Conservation (phyloP, 257 asterid species). For the Oldenlandia corymbosa region DNA sequence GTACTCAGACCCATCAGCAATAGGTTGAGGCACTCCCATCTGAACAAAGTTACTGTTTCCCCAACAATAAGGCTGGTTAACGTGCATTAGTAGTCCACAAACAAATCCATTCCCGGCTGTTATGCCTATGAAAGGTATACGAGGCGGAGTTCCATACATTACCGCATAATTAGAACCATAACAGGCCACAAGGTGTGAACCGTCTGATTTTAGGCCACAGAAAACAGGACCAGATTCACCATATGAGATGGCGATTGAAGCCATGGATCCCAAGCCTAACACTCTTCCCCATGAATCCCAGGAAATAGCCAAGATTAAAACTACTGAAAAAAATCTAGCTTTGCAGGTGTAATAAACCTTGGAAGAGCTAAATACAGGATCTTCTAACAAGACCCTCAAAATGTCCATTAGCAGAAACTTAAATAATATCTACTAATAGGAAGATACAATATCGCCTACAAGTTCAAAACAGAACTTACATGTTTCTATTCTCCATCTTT, state of each 20-base stretch:
- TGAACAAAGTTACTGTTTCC: constrained; percentile 63
- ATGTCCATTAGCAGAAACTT: constrained; percentile 24
- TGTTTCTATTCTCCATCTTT: constrained; percentile 7
- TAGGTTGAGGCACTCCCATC: constrained; percentile 51
- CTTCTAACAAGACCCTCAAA: constrained; percentile 18
- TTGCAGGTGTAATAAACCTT: constrained; percentile 7
- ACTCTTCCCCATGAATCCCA: constrained; percentile 34
- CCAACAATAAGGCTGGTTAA: constrained; percentile 78
- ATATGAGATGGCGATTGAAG: constrained; percentile 78
- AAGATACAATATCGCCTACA: not conserved
- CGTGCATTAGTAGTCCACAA: constrained; percentile 61
- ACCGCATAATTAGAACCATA: constrained; percentile 70
- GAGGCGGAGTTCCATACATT: constrained; percentile 51
- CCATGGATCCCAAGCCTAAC: constrained; percentile 77
- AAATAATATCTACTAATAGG: constrained; percentile 6
- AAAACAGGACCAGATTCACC: constrained; percentile 81
- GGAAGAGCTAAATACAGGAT: not conserved
- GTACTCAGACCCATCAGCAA: constrained; percentile 46
- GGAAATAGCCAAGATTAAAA: constrained; percentile 30
- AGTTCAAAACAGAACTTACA: constrained; percentile 2
- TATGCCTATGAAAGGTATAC: constrained; percentile 49
- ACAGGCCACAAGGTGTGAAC: constrained; percentile 67
- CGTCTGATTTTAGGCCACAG: constrained; percentile 77
- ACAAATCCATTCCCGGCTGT: constrained; percentile 82
- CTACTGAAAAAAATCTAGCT: constrained; percentile 20